Conservation (phyloP, 2,329 filamentous ascomycete genomes). For the Bipolaris sorokiniana region DNA sequence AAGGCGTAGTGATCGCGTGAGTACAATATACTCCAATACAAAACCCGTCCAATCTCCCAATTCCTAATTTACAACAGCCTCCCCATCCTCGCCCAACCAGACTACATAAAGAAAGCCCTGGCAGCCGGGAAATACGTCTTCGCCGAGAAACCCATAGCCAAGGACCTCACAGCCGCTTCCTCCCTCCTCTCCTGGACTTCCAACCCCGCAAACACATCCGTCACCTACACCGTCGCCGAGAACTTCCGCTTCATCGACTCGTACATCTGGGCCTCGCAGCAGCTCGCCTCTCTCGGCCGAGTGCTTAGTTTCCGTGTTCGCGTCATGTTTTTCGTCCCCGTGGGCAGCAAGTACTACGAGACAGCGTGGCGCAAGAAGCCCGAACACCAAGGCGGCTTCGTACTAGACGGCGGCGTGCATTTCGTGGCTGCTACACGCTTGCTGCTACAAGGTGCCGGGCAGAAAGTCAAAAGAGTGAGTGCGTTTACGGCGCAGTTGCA, state of each 20-base stretch:
- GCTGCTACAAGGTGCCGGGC: conserved; percentile 57
- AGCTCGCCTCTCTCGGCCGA: conserved; percentile 60
- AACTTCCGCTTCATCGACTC: conserved; percentile 71
- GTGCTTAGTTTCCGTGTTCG: conserved; percentile 61
- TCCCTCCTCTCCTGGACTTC: conserved; percentile 57
- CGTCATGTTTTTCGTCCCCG: conserved; percentile 54
- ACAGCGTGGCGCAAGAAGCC: conserved; percentile 71
- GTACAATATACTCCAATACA: conserved; percentile 11
- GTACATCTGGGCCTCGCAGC: conserved; percentile 59
- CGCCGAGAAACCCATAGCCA: conserved; percentile 71
- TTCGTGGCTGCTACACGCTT: conserved; percentile 68
- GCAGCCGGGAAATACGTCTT: conserved; percentile 73
- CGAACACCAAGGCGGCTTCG: conserved; percentile 74
- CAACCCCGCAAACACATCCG: conserved; percentile 46
- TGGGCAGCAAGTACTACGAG: conserved; percentile 62
- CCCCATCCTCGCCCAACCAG: conserved; percentile 67
- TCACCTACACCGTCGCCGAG: conserved; percentile 65
- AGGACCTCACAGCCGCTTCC: conserved; percentile 60
- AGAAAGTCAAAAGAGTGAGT: conserved; percentile 56
- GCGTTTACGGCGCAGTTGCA: conserved; percentile 64
- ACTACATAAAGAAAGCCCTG: conserved; percentile 64
- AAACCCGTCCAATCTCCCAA: too few relatives aligned
- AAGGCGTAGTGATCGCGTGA: conserved; percentile 62
- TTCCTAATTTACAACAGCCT: conserved; percentile 45
- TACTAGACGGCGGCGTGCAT: conserved; percentile 79